A percentile compares a stretch with the other conserved stretches of the same genome.
Evolutionary conservation across 768 basidiomycete genomes (phyloP).

Genomic region (Amanita subjunquillea): DNA sequence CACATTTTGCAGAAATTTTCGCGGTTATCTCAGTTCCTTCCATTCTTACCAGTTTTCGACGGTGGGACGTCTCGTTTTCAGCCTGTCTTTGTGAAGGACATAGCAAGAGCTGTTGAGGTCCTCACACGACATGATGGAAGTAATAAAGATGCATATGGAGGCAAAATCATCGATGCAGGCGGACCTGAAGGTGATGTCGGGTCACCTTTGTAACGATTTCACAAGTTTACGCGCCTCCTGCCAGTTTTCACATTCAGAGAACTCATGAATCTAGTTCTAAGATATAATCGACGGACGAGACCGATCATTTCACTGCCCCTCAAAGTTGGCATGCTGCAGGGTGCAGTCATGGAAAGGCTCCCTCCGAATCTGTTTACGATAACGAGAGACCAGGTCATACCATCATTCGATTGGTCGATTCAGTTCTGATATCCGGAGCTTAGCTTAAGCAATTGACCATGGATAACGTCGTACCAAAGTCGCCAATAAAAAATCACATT

Average conservation of each 20-base stretch:
- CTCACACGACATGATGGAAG: conserved; percentile 35
- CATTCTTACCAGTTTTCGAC: conserved; percentile 69
- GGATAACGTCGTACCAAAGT: conserved; percentile 42
- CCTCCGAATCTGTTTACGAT: conserved; percentile 59
- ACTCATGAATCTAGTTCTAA: conserved; percentile 54
- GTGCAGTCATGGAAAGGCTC: conserved; percentile 48
- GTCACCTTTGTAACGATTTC: not conserved
- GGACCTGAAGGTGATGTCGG: conserved; percentile 23
- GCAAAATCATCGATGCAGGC: conserved; percentile 36
- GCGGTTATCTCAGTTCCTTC: conserved; percentile 44
- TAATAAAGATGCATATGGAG: conserved; percentile 34
- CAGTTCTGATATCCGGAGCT: not conserved
- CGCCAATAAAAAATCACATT: conserved; percentile 17
- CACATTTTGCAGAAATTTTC: conserved; percentile 43
- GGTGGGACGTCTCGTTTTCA: conserved; percentile 61
- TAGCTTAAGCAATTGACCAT: conserved; percentile 53
- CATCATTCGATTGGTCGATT: not conserved
- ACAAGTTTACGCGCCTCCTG: not conserved
- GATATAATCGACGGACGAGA: conserved; percentile 39
- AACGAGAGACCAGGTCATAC: conserved; percentile 55
- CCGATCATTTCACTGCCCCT: conserved; percentile 59
- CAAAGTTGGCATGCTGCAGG: conserved; percentile 54
- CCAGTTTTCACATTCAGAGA: conserved; percentile 59
- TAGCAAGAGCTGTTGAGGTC: conserved; percentile 53
- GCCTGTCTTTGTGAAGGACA: conserved; percentile 63